Evolutionary conservation across 2,329 filamentous ascomycete species (phyloP).

Genomic region (Dactylellina leptospora): DNA sequence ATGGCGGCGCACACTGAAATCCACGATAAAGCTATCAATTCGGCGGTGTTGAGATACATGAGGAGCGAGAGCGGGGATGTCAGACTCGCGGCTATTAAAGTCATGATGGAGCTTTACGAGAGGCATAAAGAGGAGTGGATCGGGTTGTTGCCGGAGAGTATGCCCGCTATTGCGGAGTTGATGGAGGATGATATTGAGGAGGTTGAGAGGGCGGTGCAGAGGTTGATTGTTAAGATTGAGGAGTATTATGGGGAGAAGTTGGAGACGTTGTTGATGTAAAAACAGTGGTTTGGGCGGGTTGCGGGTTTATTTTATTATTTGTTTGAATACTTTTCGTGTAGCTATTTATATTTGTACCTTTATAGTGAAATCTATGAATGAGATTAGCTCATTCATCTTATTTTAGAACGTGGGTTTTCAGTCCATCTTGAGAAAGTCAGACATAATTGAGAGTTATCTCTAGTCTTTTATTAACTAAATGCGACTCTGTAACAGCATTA

Average conservation of each 20-base stretch:
- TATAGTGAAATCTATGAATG: too few species aligned
- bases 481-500: too few species aligned
- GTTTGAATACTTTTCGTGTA: neutral
- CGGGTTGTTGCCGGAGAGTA: constrained; percentile 87
- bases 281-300: too few species aligned
- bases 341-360: neutral
- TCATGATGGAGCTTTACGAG: constrained; percentile 80
- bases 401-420: too few species aligned
- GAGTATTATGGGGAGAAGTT: constrained; percentile 87
- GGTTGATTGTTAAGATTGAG: constrained; percentile 92
- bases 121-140: constrained; percentile 93
- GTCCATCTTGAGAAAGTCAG: too few species aligned
- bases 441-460: too few species aligned
- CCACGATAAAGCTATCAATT: constrained; percentile 90
- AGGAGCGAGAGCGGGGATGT: constrained; percentile 74
- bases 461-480: too few species aligned
- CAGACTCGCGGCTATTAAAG: constrained; percentile 81
- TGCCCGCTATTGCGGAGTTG: constrained; percentile 93
- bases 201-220: constrained; percentile 86
- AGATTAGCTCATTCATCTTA: too few species aligned
- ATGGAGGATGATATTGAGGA: constrained; percentile 96
- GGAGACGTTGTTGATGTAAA: constrained; percentile 89
- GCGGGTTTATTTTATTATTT: neutral
- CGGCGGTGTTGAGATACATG: constrained; percentile 77
- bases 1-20: constrained; percentile 82